These are phyloP conservation scores for Cyberlindnera amylophila DNA, from an alignment of 805 yeast genomes.

Conservation along the genomic window DNA sequence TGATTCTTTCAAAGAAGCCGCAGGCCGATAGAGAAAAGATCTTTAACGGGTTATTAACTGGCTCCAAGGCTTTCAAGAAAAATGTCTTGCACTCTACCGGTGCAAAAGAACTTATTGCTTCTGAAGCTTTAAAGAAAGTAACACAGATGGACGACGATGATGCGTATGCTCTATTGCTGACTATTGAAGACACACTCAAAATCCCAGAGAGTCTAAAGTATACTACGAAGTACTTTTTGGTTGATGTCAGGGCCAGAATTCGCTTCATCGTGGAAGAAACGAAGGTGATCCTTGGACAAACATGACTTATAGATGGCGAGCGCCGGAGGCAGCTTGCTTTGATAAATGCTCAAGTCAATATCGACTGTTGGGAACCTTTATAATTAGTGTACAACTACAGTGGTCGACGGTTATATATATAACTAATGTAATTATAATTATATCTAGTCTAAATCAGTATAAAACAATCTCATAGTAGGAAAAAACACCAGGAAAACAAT, in stretches of 20 bases:
- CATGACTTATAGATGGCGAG: not conserved
- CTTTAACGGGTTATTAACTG: conserved; percentile 15
- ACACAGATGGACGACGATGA: conserved; percentile 7
- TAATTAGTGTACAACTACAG: too few relatives aligned
- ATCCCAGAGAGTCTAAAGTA: conserved; percentile 7
- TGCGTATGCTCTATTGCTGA: conserved; percentile 2
- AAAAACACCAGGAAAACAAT: not conserved
- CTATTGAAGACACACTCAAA: conserved; percentile 4
- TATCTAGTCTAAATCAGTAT: too few relatives aligned
- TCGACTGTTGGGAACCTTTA: too few relatives aligned
- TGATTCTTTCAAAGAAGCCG: conserved; percentile 17
- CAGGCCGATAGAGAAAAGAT: conserved; percentile 16
- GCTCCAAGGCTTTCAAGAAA: conserved; percentile 21
- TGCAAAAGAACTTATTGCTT: not conserved
- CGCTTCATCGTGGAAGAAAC: not conserved
- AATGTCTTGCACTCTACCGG: conserved; percentile 4
- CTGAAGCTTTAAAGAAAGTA: not conserved
- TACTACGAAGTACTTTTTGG: conserved; percentile 10
- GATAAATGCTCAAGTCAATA: too few relatives aligned
- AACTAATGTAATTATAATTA: too few relatives aligned
- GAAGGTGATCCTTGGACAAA: not conserved
- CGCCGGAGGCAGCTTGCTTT: too few relatives aligned
- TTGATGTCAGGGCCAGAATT: conserved; percentile 6
- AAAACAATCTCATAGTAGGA: too few relatives aligned
- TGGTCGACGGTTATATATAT: too few relatives aligned